A percentile compares a stretch with the other conserved stretches of the same genome.
phyloP scores from a whole-genome alignment of 257 asterid species.

The Scutellaria baicalensis region DNA sequence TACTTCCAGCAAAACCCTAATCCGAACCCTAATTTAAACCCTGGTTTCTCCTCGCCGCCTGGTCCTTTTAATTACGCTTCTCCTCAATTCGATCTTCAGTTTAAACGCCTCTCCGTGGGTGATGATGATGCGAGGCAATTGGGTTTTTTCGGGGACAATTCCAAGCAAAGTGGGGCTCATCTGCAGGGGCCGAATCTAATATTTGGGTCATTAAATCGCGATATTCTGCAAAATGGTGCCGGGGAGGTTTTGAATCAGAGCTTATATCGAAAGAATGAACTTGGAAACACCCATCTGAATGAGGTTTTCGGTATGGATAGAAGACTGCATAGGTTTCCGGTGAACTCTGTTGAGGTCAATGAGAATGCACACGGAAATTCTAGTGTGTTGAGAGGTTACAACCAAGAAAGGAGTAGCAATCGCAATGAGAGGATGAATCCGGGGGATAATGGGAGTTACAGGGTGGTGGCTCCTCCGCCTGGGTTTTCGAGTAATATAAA shows the following conservation, averaged over 20 bases:
- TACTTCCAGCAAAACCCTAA: conserved; percentile 65
- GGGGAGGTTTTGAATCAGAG: conserved; percentile 20
- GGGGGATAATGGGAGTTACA: conserved; percentile 25
- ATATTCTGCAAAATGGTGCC: conserved; percentile 11
- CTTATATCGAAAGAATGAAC: conserved; percentile 12
- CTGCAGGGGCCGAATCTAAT: conserved; percentile 39
- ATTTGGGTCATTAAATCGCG: conserved; percentile 48
- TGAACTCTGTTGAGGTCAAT: conserved; percentile 20
- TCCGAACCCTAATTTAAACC: conserved; percentile 30
- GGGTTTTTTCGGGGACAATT: conserved; percentile 22
- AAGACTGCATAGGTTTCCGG: conserved; percentile 22
- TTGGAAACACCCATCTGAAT: conserved; percentile 12
- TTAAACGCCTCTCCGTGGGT: conserved; percentile 1
- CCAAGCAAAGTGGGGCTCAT: conserved; percentile 3
- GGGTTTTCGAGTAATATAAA: conserved; percentile 32
- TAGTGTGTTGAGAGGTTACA: conserved; percentile 19
- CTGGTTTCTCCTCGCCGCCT: conserved; percentile 26
- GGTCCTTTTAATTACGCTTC: conserved; percentile 27
- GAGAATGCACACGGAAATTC: conserved; percentile 21
- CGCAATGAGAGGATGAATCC: conserved; percentile 18
- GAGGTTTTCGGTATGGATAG: conserved; percentile 19
- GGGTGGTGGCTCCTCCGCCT: conserved; percentile 40
- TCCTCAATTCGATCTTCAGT: conserved; percentile 30
- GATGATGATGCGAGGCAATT: conserved; percentile 23
- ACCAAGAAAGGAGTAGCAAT: conserved; percentile 20